Evolutionary conservation across 257 asterid species (phyloP).

Genomic region (Nicotiana sylvestris): DNA sequence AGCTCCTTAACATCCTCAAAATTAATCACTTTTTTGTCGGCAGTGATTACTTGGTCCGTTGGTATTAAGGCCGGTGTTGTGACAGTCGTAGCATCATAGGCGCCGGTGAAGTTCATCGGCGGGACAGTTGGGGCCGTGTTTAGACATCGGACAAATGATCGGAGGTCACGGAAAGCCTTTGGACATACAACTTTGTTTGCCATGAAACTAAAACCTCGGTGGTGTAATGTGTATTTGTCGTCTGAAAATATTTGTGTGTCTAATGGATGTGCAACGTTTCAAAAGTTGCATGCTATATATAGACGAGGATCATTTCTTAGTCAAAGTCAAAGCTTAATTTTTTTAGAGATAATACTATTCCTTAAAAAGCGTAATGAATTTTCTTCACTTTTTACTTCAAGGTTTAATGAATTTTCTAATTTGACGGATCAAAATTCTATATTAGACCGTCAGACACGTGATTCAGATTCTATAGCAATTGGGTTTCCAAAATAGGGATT

Average conservation of each 20-base stretch:
- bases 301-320: neutral
- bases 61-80: neutral
- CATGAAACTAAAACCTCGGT: neutral
- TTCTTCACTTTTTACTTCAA: neutral
- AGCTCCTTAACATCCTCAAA: constrained; percentile 34
- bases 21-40: constrained; percentile 11
- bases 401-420: neutral
- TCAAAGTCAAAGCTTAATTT: neutral
- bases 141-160: constrained; percentile 24
- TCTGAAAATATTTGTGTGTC: neutral
- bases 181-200: constrained; percentile 20
- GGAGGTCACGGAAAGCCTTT: constrained; percentile 31
- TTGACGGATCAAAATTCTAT: neutral
- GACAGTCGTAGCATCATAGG: neutral
- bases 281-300: neutral
- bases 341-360: no score
- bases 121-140: constrained; percentile 35
- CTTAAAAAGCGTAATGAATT: neutral
- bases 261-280: neutral
- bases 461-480: neutral
- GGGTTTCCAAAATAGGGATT: neutral
- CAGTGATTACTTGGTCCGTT: neutral
- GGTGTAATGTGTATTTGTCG: neutral
- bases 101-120: constrained; percentile 18
- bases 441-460: neutral